Evolutionary conservation across 2,329 filamentous ascomycete species (phyloP).

Genomic region (Sporothrix schenckii): DNA sequence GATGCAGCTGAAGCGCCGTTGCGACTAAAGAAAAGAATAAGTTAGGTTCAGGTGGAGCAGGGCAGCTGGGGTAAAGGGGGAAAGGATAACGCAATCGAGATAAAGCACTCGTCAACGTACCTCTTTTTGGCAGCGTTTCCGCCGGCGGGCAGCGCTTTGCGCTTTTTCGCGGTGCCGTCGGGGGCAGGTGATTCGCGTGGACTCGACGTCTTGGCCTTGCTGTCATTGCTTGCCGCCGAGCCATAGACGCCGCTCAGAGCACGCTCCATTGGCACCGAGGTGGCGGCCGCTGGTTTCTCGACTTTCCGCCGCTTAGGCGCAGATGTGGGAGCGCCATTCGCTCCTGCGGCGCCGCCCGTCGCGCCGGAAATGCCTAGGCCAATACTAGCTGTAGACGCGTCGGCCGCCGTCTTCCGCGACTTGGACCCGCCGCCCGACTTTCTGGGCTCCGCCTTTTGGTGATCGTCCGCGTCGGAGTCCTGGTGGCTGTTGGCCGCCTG

Average conservation of each 20-base stretch:
- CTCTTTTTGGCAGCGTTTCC: slow-evolving; percentile 79
- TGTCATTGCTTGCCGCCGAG: slow-evolving; percentile 43
- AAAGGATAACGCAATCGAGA: slow-evolving; percentile 41
- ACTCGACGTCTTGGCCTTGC: slow-evolving; percentile 64
- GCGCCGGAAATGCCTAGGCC: slow-evolving; percentile 69
- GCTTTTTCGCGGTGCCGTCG: slow-evolving; percentile 70
- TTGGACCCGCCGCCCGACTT: slow-evolving; percentile 64
- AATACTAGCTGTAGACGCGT: slow-evolving; percentile 42
- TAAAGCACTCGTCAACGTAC: slow-evolving; percentile 47
- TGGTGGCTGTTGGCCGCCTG: slow-evolving; percentile 41
- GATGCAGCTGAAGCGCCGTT: slow-evolving; percentile 65
- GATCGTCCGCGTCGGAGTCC: slow-evolving; percentile 81
- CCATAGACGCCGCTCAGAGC: slow-evolving; percentile 65
- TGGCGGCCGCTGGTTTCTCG: slow-evolving; percentile 64
- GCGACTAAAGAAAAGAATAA: slow-evolving; percentile 36
- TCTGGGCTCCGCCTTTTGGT: slow-evolving; percentile 60
- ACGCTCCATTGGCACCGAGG: slow-evolving; percentile 61
- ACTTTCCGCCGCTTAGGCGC: slow-evolving; percentile 78
- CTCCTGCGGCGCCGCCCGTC: slow-evolving; percentile 46
- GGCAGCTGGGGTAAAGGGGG: neutral
- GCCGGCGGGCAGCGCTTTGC: slow-evolving; percentile 64
- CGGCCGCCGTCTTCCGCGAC: slow-evolving; percentile 55
- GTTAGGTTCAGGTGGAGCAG: neutral
- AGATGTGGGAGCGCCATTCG: slow-evolving; percentile 50
- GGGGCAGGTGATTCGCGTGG: slow-evolving; percentile 69